These are phyloP conservation scores for Podospora comata DNA, from an alignment of 495 filamentous ascomycete genomes.

Conservation along the genomic window DNA sequence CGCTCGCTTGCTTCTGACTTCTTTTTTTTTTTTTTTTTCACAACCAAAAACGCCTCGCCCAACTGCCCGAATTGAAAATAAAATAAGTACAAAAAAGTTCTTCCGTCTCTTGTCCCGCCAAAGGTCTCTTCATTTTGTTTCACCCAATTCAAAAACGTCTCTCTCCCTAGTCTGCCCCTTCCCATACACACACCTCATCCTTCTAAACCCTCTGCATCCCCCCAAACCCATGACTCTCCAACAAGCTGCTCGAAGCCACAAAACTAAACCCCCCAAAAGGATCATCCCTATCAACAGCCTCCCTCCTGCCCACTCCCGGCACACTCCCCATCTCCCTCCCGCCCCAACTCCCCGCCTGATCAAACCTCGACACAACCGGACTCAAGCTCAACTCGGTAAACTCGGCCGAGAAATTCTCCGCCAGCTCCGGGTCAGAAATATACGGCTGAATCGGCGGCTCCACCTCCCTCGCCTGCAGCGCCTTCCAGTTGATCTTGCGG, in stretches of 20 bases:
- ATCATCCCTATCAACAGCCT: constrained; percentile 52
- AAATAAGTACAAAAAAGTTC: background rate
- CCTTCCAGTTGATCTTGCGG: constrained; percentile 89
- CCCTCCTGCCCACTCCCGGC: constrained; percentile 35
- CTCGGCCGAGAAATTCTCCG: constrained; percentile 87
- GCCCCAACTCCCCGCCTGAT: constrained; percentile 34
- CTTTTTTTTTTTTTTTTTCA: background rate
- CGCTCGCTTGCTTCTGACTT: background rate
- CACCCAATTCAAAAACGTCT: background rate
- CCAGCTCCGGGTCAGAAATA: constrained; percentile 89
- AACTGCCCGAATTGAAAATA: background rate
- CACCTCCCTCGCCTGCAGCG: constrained; percentile 71
- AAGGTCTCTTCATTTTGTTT: background rate
- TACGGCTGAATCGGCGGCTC: constrained; percentile 84
- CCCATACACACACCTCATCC: background rate
- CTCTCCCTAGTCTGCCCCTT: background rate
- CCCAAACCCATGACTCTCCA: constrained; percentile 52
- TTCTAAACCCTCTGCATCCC: constrained; percentile 10
- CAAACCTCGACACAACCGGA: constrained; percentile 54
- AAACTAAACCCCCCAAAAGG: constrained; percentile 95
- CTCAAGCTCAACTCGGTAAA: constrained; percentile 85
- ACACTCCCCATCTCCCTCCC: constrained; percentile 14
- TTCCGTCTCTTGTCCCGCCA: background rate
- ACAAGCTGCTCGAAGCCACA: constrained; percentile 81
- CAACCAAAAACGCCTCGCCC: background rate